Base-by-base conservation (phyloP, 805 yeast species). In the Zygosaccharomyces bailii region DNA sequence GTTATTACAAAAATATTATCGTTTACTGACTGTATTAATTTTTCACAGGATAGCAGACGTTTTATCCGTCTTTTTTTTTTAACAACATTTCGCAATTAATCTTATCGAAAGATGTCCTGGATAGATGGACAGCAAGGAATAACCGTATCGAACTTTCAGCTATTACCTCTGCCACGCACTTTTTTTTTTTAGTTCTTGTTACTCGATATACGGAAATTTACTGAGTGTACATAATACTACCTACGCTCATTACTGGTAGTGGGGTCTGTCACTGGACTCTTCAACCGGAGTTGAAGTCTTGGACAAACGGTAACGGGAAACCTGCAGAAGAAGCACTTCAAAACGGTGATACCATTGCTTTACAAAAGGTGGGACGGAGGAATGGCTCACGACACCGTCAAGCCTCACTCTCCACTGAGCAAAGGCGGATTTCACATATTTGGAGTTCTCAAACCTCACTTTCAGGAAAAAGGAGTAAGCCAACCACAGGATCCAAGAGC, bases 391-490 rank as follows among this genome's bases (percentile, higher is more conserved):
- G 13, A 80, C 45, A 14, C 82, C 79, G 61, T 83, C 85, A 39
- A 77, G 53, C 53, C 82, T 72, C 38, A 84, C 81, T 65, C 86
- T 95, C 70, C 83, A 70, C 42, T 74, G 70, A 68, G 84, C 80
- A 60, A 87, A 71, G 24, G 79, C 80, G 50, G 76, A 70, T 66
- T 86, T 82, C 44, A 88, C 83, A 69, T 80, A 81, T 23, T 78
- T 70, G 2, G 93, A 84, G 53, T 79, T 80, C 60, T 87, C 95
- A 61, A 73, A 86, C 65, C 96, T 79, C 45, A 84, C 65, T 65
- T 86, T 86, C 66, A 88, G 72, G 69, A 90, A 90, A 9, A 78
- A 45, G 9, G 76, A 60, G 60, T 80, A 84, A 7, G 73, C 59
- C 27, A 78, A 56, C 24, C 84, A 69, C 2, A 79, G 71, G 42